phyloP scores from a whole-genome alignment of 768 basidiomycete species.

The Trametes villosa region DNA sequence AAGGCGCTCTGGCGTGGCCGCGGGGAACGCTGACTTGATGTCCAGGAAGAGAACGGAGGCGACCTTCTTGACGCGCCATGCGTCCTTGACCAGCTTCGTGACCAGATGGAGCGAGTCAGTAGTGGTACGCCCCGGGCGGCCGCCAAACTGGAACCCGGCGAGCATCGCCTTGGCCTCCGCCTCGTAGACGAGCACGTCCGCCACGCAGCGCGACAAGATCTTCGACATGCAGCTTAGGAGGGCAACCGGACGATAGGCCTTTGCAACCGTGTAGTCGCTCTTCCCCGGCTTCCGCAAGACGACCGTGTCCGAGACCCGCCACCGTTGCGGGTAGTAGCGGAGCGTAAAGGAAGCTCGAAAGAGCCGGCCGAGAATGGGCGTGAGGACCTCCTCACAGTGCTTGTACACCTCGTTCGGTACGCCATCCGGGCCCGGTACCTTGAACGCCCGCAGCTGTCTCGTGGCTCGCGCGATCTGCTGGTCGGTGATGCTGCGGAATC shows the following conservation, averaged over 20 bases:
- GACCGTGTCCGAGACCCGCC: slow-evolving; percentile 33
- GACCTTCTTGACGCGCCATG: slow-evolving; percentile 30
- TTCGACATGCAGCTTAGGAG: slow-evolving; percentile 31
- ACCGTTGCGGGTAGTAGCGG: slow-evolving; percentile 28
- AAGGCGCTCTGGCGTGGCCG: neutral
- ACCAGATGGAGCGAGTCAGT: slow-evolving; percentile 33
- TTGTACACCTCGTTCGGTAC: slow-evolving; percentile 40
- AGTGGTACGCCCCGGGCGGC: slow-evolving; percentile 27
- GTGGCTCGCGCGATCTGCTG: slow-evolving; percentile 33
- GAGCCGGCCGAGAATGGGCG: slow-evolving; percentile 32
- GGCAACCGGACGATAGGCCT: slow-evolving; percentile 39
- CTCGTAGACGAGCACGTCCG: no score
- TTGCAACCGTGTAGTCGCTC: slow-evolving; percentile 35
- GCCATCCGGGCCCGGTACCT: slow-evolving; percentile 36
- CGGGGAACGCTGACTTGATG: slow-evolving; percentile 40
- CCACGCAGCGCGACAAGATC: slow-evolving; percentile 28
- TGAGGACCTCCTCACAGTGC: slow-evolving; percentile 28
- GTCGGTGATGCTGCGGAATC: slow-evolving; percentile 27
- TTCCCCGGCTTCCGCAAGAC: slow-evolving; percentile 40
- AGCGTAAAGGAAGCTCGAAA: slow-evolving; percentile 36
- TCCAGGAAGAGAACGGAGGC: slow-evolving; percentile 36
- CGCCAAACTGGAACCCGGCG: slow-evolving; percentile 28
- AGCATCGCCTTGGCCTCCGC: slow-evolving; percentile 20
- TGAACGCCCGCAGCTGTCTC: slow-evolving; percentile 38
- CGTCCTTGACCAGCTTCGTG: slow-evolving; percentile 22